These are phyloP conservation scores for Blastobotrys mokoenaii DNA, from an alignment of 805 yeast species.

Conservation along the genomic window DNA sequence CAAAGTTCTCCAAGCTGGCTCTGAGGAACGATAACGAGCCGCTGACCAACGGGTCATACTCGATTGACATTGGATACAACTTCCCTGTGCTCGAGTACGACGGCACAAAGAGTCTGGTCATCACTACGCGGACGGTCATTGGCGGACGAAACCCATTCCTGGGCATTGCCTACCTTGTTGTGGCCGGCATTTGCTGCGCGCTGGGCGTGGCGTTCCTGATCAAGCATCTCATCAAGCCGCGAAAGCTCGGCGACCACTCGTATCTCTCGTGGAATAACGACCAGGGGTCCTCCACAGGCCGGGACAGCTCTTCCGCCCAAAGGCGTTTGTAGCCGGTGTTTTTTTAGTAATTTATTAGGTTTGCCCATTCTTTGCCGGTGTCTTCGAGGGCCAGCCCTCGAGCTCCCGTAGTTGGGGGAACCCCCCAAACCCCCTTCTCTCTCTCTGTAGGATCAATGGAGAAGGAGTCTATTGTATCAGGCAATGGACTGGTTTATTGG, in stretches of 20 bases:
- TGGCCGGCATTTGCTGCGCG: slow-evolving; percentile 66
- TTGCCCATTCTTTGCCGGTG: not conserved
- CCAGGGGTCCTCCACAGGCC: slow-evolving; percentile 7
- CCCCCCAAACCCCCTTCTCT: no score
- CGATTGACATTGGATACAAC: slow-evolving; percentile 58
- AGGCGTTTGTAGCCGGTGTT: not conserved
- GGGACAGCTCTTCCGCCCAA: not conserved
- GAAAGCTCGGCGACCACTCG: slow-evolving; percentile 75
- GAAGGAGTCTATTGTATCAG: no score
- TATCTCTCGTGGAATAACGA: slow-evolving; percentile 43
- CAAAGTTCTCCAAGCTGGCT: slow-evolving; percentile 78
- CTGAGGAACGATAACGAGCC: slow-evolving; percentile 55
- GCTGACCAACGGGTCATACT: slow-evolving; percentile 60
- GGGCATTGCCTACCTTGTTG: slow-evolving; percentile 78
- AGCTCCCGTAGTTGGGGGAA: not conserved
- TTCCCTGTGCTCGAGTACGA: slow-evolving; percentile 79
- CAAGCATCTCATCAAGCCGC: slow-evolving; percentile 78
- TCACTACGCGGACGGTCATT: slow-evolving; percentile 72
- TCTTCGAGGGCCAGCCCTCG: not conserved
- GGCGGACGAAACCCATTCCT: slow-evolving; percentile 84
- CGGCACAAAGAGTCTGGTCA: slow-evolving; percentile 77
- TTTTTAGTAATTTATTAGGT: not conserved
- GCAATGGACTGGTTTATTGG: no score
- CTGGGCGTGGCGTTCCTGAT: slow-evolving; percentile 69
- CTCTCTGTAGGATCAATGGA: no score